Conservation (phyloP, 2,329 filamentous ascomycete genomes). For the Nigrograna mackinnonii region DNA sequence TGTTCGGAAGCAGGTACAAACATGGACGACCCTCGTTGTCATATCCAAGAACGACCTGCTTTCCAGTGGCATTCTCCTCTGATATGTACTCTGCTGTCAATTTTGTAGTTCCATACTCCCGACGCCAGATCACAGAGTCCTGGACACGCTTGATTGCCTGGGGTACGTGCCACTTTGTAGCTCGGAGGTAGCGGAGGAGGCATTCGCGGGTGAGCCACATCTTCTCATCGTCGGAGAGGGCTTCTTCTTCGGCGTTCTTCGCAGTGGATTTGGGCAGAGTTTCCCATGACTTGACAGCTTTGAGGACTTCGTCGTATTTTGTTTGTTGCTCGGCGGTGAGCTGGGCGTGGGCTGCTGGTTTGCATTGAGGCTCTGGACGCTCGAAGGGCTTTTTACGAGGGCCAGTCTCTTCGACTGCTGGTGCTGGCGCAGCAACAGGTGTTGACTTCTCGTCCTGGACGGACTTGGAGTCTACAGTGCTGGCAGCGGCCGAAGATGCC, state of each 20-base stretch:
- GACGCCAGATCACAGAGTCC: conserved; percentile 82
- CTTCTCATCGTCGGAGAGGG: conserved; percentile 77
- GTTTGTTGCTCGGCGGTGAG: conserved; percentile 76
- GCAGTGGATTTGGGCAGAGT: conserved; percentile 65
- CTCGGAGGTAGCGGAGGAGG: conserved; percentile 87
- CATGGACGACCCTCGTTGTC: conserved; percentile 86
- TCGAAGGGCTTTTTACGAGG: conserved; percentile 36
- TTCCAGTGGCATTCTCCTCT: conserved; percentile 93
- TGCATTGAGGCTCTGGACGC: conserved; percentile 52
- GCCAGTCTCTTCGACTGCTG: too few relatives aligned
- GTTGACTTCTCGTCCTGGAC: not conserved
- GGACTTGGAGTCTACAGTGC: conserved; percentile 7
- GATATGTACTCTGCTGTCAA: conserved; percentile 87
- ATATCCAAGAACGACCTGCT: conserved; percentile 87
- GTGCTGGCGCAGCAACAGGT: conserved; percentile 4
- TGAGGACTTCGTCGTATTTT: conserved; percentile 81
- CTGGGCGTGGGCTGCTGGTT: conserved; percentile 58
- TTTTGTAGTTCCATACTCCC: conserved; percentile 79
- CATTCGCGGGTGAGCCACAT: conserved; percentile 94
- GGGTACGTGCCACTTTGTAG: conserved; percentile 80
- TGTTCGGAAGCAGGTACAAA: conserved; percentile 84
- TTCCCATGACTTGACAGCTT: conserved; percentile 71
- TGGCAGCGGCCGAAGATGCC: conserved; percentile 2
- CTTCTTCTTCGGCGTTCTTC: conserved; percentile 60
- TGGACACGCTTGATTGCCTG: conserved; percentile 80